These are phyloP conservation scores for Fragilariopsis cylindrus DNA, from an alignment of 108 stramenopile species.

Conservation along the genomic window DNA sequence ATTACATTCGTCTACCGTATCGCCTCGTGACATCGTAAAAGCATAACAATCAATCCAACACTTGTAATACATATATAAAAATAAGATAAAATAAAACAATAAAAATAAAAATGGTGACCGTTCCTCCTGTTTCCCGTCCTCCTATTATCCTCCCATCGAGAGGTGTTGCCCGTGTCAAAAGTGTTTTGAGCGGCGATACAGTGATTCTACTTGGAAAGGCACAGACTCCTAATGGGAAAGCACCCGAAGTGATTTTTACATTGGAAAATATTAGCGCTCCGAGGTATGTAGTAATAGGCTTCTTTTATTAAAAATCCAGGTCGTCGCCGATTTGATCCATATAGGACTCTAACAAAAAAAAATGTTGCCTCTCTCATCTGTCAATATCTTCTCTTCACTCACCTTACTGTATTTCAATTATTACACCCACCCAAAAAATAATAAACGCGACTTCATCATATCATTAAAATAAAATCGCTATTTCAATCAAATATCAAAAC, in stretches of 20 bases:
- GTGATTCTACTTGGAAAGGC: constrained; percentile 77
- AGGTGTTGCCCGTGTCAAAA: constrained; percentile 81
- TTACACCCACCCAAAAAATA: background rate
- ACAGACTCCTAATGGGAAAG: constrained; percentile 40
- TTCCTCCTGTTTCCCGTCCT: background rate
- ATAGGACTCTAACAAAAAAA: too few species aligned
- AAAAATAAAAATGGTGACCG: background rate
- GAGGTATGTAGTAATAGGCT: constrained; percentile 35
- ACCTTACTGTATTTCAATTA: background rate
- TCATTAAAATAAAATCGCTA: too few species aligned
- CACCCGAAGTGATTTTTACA: constrained; percentile 85
- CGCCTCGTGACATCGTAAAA: too few species aligned
- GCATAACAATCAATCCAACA: too few species aligned
- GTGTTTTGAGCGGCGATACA: constrained; percentile 85
- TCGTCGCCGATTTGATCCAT: too few species aligned
- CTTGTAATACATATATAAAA: too few species aligned
- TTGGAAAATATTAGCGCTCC: constrained; percentile 85
- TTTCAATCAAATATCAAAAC: background rate
- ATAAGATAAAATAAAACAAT: background rate
- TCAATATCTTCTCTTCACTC: background rate
- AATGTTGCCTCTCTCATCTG: background rate
- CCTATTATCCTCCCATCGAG: constrained; percentile 68
- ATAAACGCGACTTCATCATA: too few species aligned
- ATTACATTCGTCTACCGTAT: too few species aligned
- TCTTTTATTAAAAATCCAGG: too few species aligned